Evolutionary conservation across 768 basidiomycete species (phyloP), one percentile per base, ranked within the genome.

Genomic region (Podaxis pistillaris): DNA sequence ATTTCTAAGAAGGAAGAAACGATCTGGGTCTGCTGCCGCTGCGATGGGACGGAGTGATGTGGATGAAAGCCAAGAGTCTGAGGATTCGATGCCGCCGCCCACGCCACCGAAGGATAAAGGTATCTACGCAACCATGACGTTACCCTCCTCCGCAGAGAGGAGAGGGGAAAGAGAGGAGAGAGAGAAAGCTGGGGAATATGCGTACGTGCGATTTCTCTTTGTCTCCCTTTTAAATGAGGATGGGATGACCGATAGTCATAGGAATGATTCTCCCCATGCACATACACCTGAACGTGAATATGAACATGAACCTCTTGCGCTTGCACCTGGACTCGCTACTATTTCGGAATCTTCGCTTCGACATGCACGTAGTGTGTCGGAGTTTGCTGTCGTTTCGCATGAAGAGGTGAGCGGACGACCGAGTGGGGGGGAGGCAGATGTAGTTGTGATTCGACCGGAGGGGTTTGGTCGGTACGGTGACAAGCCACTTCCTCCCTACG

Each of bases 41-140:
- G 13, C 49, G 26, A 50, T 50, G 13, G 19, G 64, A 49, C 24
- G 47, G 17, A 41, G 24, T 19, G 53, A 55, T 12, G n/a, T 56
- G 24, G 53, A 60, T 13, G 51, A 58, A 36, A 56, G 59, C 28
- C 54, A 74, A 53, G 73, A 71, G 24, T 60, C 56, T 38, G 67
- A 67, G 13, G 64, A 66, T 40, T 66, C 69, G 38, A 60, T 70
- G 30, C 75, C 74, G 1, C 80, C 81, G 15, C 79, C 81, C 3
- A 72, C 77, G 26, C 82, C 81, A 30, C 82, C 82, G 5, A 83
- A 83, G 68, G 82, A 83, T 63, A 72, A 71, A 37, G 68, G 59
- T 17, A 64, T 53, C 61, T 72, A 68, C 63, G 64, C 66, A 40
- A 52, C 58, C 69, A 65, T 22, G 9, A n/a, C 9, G 3, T 17